Base-by-base conservation (phyloP, 805 yeast genomes). In the Saturnispora dispora region DNA sequence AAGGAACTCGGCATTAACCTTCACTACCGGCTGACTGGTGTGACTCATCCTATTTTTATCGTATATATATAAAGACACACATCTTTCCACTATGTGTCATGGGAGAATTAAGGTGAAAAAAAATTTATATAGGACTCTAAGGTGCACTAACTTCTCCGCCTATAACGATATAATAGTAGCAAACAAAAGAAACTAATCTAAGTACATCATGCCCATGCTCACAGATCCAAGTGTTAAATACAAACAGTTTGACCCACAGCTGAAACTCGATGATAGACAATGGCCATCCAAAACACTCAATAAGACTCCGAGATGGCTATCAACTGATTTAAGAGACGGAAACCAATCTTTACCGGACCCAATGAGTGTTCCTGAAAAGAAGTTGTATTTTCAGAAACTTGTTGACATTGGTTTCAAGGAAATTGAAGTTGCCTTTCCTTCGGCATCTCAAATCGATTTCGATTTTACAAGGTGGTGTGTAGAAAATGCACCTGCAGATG, bases 271-370 rank as follows among this genome's bases (percentile, higher is more conserved):
- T 3, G 71, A 80, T 54, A 76, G 93, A 52, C 74, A 76, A 55
- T 85, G 95, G 95, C 95, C 95, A 1, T 61, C 72, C 36, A 73
- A 74, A 53, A 67, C 75, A 15, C 63, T 86, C 52, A 71, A 70
- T 47, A 77, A 77, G 62, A 77, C 89, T 3, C 95, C 95, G 20
- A 72, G 93, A 58, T 85, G 93, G 93, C 71, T 86, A 45, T 82
- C 90, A 20, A 85, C 95, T 3, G 95, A 86, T 62, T 73, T 85
- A 55, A 76, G 95, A 60, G 95, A 85, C 63, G 95, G 95, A 32
- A 85, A 85, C 67, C 93, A 85, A 69, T 82, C 90, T 5, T 74
- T 85, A 58, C 91, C 93, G 0, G 93, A 85, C 62, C 95, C 93
- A 50, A 85, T 85, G 95, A 74, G 84, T n/a, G 72, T 84, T 42